Conservation (phyloP, 805 yeast genomes). For the Suhomyces emberorum region DNA sequence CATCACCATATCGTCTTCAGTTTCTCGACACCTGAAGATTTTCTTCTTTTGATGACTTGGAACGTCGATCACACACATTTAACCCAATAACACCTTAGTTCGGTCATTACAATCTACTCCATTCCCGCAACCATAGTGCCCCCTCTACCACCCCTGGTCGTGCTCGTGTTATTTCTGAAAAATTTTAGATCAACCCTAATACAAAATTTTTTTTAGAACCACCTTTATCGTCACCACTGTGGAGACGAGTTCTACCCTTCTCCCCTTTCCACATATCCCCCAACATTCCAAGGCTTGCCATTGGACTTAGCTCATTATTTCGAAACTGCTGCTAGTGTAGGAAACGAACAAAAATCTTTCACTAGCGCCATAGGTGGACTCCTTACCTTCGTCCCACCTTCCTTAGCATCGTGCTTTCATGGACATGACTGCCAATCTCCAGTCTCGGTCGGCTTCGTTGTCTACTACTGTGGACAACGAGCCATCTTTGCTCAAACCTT, state of each 20-base stretch:
- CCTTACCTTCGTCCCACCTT: not conserved
- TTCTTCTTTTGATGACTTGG: too few relatives aligned
- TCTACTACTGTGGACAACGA: constrained; percentile 9
- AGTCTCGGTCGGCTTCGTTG: constrained; percentile 20
- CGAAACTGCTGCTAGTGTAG: too few relatives aligned
- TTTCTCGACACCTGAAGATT: too few relatives aligned
- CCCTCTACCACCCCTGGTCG: constrained; percentile 1
- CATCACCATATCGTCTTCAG: too few relatives aligned
- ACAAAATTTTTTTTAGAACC: constrained; percentile 1
- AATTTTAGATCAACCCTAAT: too few relatives aligned
- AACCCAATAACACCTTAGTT: too few relatives aligned
- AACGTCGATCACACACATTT: too few relatives aligned
- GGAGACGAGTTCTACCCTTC: not conserved
- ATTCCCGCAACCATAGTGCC: not conserved
- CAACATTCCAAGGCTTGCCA: too few relatives aligned
- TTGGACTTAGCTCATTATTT: too few relatives aligned
- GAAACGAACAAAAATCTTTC: too few relatives aligned
- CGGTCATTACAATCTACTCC: too few relatives aligned
- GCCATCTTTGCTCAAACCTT: constrained; percentile 3
- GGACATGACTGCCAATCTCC: constrained; percentile 14
- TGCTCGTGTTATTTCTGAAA: constrained; percentile 1
- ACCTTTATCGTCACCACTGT: not conserved
- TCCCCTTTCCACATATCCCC: not conserved
- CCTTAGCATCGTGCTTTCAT: not conserved
- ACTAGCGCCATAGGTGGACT: too few relatives aligned